phyloP scores from a whole-genome alignment of 768 basidiomycete species.

The Tricholoma sp. region DNA sequence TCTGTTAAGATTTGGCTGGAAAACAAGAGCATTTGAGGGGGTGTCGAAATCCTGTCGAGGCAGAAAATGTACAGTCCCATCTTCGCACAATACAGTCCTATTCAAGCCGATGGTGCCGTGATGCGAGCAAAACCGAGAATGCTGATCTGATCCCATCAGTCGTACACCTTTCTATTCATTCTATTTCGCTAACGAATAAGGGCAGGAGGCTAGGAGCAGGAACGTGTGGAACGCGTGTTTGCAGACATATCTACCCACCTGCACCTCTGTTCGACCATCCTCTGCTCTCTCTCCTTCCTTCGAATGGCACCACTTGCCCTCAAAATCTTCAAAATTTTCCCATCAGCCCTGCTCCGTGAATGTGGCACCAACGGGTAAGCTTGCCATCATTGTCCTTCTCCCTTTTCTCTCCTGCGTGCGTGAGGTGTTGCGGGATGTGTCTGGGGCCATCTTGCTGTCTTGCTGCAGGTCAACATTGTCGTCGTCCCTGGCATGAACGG shows the following conservation, averaged over 20 bases:
- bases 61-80: background rate
- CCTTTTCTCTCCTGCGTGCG: background rate
- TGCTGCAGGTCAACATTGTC: background rate
- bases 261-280: background rate
- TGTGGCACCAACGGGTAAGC: too few species aligned
- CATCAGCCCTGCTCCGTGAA: background rate
- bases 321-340: background rate
- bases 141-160: background rate
- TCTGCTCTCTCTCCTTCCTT: background rate
- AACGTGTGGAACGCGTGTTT: background rate
- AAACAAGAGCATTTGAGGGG: background rate
- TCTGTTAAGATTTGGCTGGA: background rate
- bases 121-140: background rate
- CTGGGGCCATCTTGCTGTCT: background rate
- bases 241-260: background rate
- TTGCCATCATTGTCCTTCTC: background rate
- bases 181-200: background rate
- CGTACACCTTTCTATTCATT: background rate
- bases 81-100: background rate
- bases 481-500: background rate
- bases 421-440: background rate
- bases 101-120: background rate
- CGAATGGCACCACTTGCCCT: background rate
- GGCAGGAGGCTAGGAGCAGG: background rate
- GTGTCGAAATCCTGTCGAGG: background rate